Evolutionary conservation across 208 protist species (phyloP), one percentile per base, ranked within the genome.

Genomic region (Crithidia expoeki): DNA sequence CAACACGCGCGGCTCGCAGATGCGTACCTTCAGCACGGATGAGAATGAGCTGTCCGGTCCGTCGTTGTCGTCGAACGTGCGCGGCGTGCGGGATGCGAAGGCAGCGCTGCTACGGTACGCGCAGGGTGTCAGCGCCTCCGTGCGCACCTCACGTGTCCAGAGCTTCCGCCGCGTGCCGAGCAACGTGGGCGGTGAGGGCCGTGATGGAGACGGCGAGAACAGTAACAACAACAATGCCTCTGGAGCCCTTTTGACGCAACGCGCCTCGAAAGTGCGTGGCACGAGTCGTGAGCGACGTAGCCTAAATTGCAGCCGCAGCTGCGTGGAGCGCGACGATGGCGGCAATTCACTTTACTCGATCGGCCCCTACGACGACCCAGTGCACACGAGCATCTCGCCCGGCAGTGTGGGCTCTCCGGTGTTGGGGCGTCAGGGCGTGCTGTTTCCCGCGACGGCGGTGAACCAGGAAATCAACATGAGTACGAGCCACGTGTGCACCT

Each of bases 71-170:
- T 44, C 47, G 42, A 74, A 46, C 28, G 27, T 36, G 27, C 49
- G 58, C 28, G 56, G 67, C 33, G n/a, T 80, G 47, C 58, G 68
- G 7, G 74, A 80, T 46, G 74, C 74, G 38, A 73, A 74, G 62
- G 68, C 63, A 21, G 74, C 34, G 28, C 68, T 80, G 44, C 67
- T 72, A 25, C 64, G 66, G 4, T 53, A 59, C 25, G 56, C 68
- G 16, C 74, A 73, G 33, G 66, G 60, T 25, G 38, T 23, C 19
- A 67, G 25, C 32, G 64, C 38, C 12, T 65, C 64, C 14, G 32
- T 60, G 49, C 72, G 72, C 40, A 42, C 28, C 10, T 77, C 72
- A 7, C 72, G 51, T 7, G 25, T 17, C 10, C 64, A 72, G 23
- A 77, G 72, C 51, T 68, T 77, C 33, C 57, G 10, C 17, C 72